Evolutionary conservation across 2,329 filamentous ascomycete genomes (phyloP).

Genomic region (Monosporascus sp.): DNA sequence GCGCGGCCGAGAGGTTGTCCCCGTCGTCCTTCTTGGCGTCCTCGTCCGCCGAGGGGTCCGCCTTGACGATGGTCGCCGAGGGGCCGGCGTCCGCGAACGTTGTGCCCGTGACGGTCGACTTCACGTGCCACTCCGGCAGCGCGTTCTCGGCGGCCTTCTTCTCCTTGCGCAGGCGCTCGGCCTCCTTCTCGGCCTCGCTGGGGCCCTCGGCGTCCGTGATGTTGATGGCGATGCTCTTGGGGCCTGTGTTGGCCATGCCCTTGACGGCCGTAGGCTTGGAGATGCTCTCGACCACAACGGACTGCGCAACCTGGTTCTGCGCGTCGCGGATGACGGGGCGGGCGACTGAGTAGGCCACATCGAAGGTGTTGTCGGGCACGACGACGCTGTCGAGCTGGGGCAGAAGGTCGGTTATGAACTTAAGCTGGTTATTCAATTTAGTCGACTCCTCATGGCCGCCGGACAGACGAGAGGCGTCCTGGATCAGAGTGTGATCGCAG

Average conservation of each 20-base stretch:
- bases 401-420: constrained; percentile 70
- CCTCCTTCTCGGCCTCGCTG: constrained; percentile 61
- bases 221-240: constrained; percentile 64
- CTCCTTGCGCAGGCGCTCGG: constrained; percentile 60
- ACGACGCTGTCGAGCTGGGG: constrained; percentile 70
- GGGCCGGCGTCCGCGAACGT: constrained; percentile 37
- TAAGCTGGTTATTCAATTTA: constrained; percentile 72
- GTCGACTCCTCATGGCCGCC: constrained; percentile 70
- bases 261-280: constrained; percentile 61
- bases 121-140: constrained; percentile 65
- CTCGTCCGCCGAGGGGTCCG: constrained; percentile 31
- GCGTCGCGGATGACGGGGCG: constrained; percentile 62
- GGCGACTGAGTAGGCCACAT: constrained; percentile 58
- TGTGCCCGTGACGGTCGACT: constrained; percentile 62
- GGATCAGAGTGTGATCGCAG: constrained; percentile 61
- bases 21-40: constrained; percentile 49
- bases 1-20: constrained; percentile 37
- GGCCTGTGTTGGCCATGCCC: constrained; percentile 60
- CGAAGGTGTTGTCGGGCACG: constrained; percentile 71
- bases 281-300: constrained; percentile 50
- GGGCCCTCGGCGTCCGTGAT: constrained; percentile 63
- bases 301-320: constrained; percentile 58
- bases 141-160: constrained; percentile 64
- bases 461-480: constrained; percentile 61
- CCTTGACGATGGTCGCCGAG: constrained; percentile 40